These are phyloP conservation scores for Aspergillus persii DNA, from an alignment of 2,329 filamentous ascomycete species.

Conservation along the genomic window DNA sequence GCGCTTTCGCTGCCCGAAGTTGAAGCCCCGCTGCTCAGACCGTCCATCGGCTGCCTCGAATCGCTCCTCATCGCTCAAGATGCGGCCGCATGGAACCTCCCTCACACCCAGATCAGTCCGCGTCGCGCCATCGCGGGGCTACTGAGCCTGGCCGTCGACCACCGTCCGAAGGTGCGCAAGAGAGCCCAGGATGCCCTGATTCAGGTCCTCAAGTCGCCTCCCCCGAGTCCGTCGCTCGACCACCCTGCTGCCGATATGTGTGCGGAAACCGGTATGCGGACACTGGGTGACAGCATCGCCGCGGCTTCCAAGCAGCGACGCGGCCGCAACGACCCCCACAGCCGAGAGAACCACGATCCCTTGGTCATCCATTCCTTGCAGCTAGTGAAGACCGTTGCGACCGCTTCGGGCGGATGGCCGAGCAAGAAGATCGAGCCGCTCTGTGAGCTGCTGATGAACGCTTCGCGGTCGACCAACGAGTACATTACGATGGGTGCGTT, in stretches of 20 bases:
- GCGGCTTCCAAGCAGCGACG: conserved; percentile 68
- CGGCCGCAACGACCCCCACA: conserved; percentile 37
- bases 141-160: conserved; percentile 79
- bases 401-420: conserved; percentile 89
- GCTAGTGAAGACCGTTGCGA: conserved; percentile 83
- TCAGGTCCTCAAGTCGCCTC: conserved; percentile 77
- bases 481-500: conserved; percentile 96
- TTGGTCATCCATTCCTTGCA: conserved; percentile 88
- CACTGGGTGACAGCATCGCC: conserved; percentile 69
- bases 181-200: conserved; percentile 85
- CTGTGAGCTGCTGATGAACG: conserved; percentile 83
- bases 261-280: conserved; percentile 82
- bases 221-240: conserved; percentile 86
- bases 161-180: conserved; percentile 89
- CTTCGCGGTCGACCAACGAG: conserved; percentile 87
- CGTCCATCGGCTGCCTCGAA: conserved; percentile 90
- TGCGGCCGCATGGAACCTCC: conserved; percentile 79
- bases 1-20: conserved; percentile 76
- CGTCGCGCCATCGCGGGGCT: conserved; percentile 83
- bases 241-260: conserved; percentile 96
- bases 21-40: conserved; percentile 80
- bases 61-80: conserved; percentile 90
- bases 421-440: conserved; percentile 91
- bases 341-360: conserved; percentile 66
- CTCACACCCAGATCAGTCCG: conserved; percentile 78